Evolutionary conservation across 1,139 yeast genomes (phyloP).

Genomic region (Kodamaea sp.): DNA sequence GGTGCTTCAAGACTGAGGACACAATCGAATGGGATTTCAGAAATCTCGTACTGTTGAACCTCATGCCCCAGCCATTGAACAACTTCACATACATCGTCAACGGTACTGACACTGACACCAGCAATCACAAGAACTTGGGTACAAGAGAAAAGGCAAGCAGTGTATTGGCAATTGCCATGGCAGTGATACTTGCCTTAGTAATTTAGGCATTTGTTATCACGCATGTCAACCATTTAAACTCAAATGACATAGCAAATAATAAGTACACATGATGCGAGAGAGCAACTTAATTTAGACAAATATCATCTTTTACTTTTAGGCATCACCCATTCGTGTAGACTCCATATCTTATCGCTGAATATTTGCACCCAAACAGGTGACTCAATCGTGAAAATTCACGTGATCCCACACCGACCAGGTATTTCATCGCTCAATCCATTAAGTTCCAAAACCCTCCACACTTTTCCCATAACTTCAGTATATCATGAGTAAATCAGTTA

Average conservation of each 20-base stretch:
- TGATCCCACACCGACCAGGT: conserved; percentile 3
- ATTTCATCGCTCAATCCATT: too few relatives aligned
- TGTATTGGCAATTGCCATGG: background rate
- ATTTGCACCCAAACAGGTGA: too few relatives aligned
- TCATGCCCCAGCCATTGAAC: conserved; percentile 64
- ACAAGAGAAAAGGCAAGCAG: background rate
- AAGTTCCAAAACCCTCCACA: too few relatives aligned
- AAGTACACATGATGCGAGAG: too few relatives aligned
- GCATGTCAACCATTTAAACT: too few relatives aligned
- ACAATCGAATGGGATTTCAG: conserved; percentile 66
- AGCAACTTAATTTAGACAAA: too few relatives aligned
- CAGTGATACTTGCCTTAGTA: background rate
- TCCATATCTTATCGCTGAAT: too few relatives aligned
- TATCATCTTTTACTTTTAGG: too few relatives aligned
- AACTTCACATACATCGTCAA: conserved; percentile 43
- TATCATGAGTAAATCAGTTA: conserved; percentile 58
- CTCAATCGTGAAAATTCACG: background rate
- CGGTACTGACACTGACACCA: conserved; percentile 34
- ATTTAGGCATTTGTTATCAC: too few relatives aligned
- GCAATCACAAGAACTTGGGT: conserved; percentile 4
- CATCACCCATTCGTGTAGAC: too few relatives aligned
- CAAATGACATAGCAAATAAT: too few relatives aligned
- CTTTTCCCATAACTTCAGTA: too few relatives aligned
- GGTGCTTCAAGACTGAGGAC: conserved; percentile 69
- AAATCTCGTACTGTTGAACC: conserved; percentile 45